A percentile compares a stretch with the other conserved stretches of the same genome.
Conservation (phyloP, 2,329 filamentous ascomycete species). For the Pseudocercospora pini-densiflorae region DNA sequence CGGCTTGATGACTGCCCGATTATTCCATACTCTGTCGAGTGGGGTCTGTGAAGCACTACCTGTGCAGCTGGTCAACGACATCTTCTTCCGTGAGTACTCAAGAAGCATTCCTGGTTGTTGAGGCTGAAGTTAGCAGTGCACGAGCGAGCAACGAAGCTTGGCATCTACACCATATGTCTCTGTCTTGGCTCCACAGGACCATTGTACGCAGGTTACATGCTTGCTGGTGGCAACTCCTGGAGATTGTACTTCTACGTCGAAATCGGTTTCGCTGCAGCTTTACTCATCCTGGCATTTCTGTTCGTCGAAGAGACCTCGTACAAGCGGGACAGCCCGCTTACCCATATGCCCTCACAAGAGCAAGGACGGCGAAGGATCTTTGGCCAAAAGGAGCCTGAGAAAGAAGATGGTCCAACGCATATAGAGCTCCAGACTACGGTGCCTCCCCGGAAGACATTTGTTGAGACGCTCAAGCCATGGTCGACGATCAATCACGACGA, state of each 20-base stretch:
- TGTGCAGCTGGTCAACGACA: conserved; percentile 55
- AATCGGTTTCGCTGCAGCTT: conserved; percentile 56
- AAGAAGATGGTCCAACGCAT: conserved; percentile 24
- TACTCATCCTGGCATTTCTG: conserved; percentile 56
- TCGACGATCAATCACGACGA: conserved; percentile 40
- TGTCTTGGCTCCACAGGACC: conserved; percentile 62
- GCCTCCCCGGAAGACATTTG: conserved; percentile 37
- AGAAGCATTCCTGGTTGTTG: neutral
- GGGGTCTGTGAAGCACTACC: conserved; percentile 54
- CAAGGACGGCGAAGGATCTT: neutral
- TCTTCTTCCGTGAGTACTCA: conserved; percentile 44
- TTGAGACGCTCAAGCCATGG: conserved; percentile 41
- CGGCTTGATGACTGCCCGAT: conserved; percentile 48
- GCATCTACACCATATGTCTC: conserved; percentile 64
- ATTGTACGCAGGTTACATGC: conserved; percentile 65
- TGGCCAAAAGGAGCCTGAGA: conserved; percentile 16
- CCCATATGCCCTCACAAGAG: neutral
- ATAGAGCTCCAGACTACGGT: conserved; percentile 32
- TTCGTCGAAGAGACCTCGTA: conserved; percentile 67
- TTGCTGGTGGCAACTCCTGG: conserved; percentile 61
- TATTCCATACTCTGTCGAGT: conserved; percentile 50
- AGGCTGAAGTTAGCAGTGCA: conserved; percentile 38
- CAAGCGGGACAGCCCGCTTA: conserved; percentile 31
- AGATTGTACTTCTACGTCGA: conserved; percentile 66
- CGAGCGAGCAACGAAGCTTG: conserved; percentile 56